A percentile compares a stretch with the other conserved stretches of the same genome.
Conservation (phyloP, 441 rosid species). For the Flueggea neowawraea region DNA sequence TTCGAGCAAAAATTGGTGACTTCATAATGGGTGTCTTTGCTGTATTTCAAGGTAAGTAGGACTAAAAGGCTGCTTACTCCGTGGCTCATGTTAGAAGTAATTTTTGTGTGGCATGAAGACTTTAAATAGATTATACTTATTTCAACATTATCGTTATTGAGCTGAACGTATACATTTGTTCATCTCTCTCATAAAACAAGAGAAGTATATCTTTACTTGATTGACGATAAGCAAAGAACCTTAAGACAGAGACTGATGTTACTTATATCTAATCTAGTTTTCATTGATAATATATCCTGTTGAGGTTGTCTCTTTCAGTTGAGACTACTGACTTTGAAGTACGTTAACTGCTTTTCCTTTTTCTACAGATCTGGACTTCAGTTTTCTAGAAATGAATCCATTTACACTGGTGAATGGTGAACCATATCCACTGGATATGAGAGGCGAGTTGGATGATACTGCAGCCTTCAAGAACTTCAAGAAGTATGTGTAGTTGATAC, state of each 20-base stretch:
- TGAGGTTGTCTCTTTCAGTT: slow-evolving; percentile 4
- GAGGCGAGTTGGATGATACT: slow-evolving; percentile 96
- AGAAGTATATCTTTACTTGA: background rate
- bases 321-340: too few species aligned
- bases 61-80: background rate
- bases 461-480: slow-evolving; percentile 97
- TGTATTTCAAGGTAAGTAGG: slow-evolving; percentile 68
- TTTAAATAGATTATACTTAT: too few species aligned
- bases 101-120: background rate
- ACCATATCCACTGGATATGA: slow-evolving; percentile 98
- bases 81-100: background rate
- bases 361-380: slow-evolving; percentile 80
- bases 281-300: slow-evolving; percentile 11
- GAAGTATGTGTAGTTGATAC: slow-evolving; percentile 43
- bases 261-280: background rate
- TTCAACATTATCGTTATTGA: background rate
- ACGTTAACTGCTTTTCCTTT: background rate
- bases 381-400: slow-evolving; percentile 98
- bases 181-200: background rate
- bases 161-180: background rate
- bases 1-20: slow-evolving; percentile 21
- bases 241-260: background rate
- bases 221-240: background rate
- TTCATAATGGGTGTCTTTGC: slow-evolving; percentile 65
- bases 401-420: slow-evolving; percentile 82